phyloP scores from a whole-genome alignment of 176 grass and related monocot genomes.

The Oryza meyeriana region DNA sequence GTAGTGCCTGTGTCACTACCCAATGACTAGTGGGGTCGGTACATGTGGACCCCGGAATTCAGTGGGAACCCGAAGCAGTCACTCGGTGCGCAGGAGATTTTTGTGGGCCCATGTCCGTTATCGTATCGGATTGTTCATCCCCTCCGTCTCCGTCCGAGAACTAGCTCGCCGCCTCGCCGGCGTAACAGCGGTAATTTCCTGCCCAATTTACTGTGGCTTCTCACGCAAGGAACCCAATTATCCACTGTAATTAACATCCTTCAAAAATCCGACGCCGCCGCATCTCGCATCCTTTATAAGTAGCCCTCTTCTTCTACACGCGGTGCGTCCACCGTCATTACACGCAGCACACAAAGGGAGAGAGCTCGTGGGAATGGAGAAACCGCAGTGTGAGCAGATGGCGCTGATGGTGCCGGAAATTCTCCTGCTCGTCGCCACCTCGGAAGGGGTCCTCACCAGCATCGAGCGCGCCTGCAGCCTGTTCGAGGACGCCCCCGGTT shows the following conservation, averaged over 20 bases:
- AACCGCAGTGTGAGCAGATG: neutral
- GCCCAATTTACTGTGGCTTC: neutral
- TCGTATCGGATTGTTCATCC: neutral
- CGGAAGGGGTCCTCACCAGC: slow-evolving; percentile 1
- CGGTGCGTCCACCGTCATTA: neutral
- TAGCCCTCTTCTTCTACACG: neutral
- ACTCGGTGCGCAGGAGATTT: neutral
- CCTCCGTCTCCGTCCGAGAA: neutral
- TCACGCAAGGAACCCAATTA: neutral
- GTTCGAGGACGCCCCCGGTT: neutral
- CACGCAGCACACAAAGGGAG: neutral
- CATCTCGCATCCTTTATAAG: neutral
- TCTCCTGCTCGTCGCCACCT: slow-evolving; percentile 32
- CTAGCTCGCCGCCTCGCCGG: neutral
- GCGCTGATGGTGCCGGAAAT: slow-evolving; percentile 27
- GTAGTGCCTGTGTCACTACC: too few species aligned
- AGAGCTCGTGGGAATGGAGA: neutral
- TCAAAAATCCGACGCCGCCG: neutral
- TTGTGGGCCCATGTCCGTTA: neutral
- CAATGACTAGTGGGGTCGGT: neutral
- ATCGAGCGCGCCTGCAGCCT: slow-evolving; percentile 26
- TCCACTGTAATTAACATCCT: neutral
- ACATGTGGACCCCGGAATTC: too few species aligned
- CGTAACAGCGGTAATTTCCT: neutral
- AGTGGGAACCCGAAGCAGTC: neutral